A percentile compares a stretch with the other conserved stretches of the same genome.
Conservation (phyloP, 148 eudicot species). For the Silene conica region DNA sequence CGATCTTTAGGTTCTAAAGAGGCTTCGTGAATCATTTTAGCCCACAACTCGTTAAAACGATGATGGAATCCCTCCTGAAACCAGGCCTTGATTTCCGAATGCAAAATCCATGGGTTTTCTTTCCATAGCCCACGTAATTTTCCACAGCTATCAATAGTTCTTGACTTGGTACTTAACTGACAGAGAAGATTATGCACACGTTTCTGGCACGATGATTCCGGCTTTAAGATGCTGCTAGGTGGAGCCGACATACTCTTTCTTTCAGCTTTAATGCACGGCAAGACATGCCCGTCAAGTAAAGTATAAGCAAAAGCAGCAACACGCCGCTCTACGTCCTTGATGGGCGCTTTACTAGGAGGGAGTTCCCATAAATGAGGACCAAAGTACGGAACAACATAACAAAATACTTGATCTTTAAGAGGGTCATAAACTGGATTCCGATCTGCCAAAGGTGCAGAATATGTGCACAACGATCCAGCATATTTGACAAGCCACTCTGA, state of each 20-base stretch:
- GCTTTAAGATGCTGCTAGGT: slow-evolving; percentile 62
- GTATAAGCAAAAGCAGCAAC: slow-evolving; percentile 59
- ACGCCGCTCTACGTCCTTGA: slow-evolving; percentile 42
- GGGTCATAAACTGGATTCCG: slow-evolving; percentile 64
- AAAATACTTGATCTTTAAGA: slow-evolving; percentile 46
- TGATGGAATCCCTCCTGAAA: slow-evolving; percentile 47
- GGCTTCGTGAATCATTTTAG: slow-evolving; percentile 53
- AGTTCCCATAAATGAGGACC: slow-evolving; percentile 69
- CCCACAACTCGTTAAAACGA: slow-evolving; percentile 59
- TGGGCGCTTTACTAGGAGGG: slow-evolving; percentile 47
- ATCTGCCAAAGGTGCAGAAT: slow-evolving; percentile 53
- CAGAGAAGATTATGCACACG: slow-evolving; percentile 68
- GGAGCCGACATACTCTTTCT: slow-evolving; percentile 46
- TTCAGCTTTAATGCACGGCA: slow-evolving; percentile 64
- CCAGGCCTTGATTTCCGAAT: slow-evolving; percentile 61
- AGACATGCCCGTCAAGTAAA: slow-evolving; percentile 74
- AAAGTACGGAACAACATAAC: slow-evolving; percentile 57
- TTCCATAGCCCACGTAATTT: slow-evolving; percentile 49
- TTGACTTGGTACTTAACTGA: slow-evolving; percentile 42
- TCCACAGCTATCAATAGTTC: slow-evolving; percentile 52
- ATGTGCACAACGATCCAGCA: slow-evolving; percentile 55
- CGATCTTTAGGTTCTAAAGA: slow-evolving; percentile 37
- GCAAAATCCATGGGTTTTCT: slow-evolving; percentile 46
- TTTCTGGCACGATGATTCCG: slow-evolving; percentile 56
- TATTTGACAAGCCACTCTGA: slow-evolving; percentile 74